A percentile compares a stretch with the other conserved stretches of the same genome.
phyloP scores from a whole-genome alignment of 2,329 filamentous ascomycete genomes.

The Penicillium brevicompactum region DNA sequence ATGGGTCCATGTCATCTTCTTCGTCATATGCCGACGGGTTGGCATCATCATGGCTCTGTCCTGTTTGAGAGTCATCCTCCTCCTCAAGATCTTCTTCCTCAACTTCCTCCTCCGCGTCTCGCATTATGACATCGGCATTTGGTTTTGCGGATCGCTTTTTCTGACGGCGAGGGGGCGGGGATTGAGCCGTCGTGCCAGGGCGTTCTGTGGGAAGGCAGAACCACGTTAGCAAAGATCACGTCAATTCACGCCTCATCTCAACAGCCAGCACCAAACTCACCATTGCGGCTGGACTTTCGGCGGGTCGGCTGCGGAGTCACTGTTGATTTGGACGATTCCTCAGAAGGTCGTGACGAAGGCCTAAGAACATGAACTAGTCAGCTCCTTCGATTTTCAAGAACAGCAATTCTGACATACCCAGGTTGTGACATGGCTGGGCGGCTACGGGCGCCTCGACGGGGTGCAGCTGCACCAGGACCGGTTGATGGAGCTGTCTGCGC shows the following conservation, averaged over 20 bases:
- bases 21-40: conserved; percentile 56
- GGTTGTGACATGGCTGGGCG: conserved; percentile 45
- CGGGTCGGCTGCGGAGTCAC: conserved; percentile 65
- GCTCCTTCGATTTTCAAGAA: conserved; percentile 9
- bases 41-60: conserved; percentile 68
- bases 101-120: conserved; percentile 63
- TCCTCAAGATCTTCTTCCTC: conserved; percentile 33
- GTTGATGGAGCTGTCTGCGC: conserved; percentile 46
- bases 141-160: conserved; percentile 57
- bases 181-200: conserved; percentile 35
- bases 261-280: conserved; percentile 51
- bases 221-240: conserved; percentile 8
- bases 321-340: conserved; percentile 60
- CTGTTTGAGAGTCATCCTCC: conserved; percentile 50
- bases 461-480: conserved; percentile 42
- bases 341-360: conserved; percentile 65
- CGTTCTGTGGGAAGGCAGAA: conserved; percentile 31
- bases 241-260: no score
- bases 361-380: conserved; percentile 40
- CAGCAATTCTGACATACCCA: conserved; percentile 34
- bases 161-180: conserved; percentile 46
- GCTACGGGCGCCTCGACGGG: conserved; percentile 45
- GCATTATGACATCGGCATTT: conserved; percentile 71
- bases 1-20: conserved; percentile 63
- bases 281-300: conserved; percentile 72